Conservation (phyloP, 192 early-diverging fungal genomes). For the Backusella luteola region DNA sequence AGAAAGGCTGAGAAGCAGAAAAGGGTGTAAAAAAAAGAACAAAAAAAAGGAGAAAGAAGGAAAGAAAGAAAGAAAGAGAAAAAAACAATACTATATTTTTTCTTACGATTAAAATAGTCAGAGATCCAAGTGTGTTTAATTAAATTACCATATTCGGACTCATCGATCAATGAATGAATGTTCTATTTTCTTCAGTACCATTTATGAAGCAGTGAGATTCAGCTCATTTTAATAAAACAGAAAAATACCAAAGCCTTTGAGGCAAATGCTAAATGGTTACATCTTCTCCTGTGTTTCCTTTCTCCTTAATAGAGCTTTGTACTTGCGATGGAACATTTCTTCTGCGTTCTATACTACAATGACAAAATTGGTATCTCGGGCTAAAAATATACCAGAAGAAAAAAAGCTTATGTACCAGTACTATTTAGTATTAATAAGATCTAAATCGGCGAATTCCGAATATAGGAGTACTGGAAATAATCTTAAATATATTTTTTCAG, state of each 20-base stretch:
- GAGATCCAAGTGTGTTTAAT: not conserved
- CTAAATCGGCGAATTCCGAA: not conserved
- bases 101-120: not conserved
- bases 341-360: conserved; percentile 1
- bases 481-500: not conserved
- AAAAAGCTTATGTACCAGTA: not conserved
- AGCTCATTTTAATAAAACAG: not conserved
- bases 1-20: not conserved
- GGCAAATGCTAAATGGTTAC: not conserved
- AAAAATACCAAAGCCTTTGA: not conserved
- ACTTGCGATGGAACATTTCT: not conserved
- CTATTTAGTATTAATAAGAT: conserved; percentile 3
- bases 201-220: not conserved
- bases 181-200: conserved; percentile 1
- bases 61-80: not conserved
- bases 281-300: conserved; percentile 3
- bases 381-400: not conserved
- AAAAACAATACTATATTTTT: not conserved
- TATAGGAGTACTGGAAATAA: not conserved
- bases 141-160: conserved; percentile 2
- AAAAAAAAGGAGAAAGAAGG: not conserved
- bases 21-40: not conserved
- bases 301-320: conserved; percentile 6
- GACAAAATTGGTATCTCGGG: not conserved
- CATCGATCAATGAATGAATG: conserved; percentile 2